Evolutionary conservation across 2,329 filamentous ascomycete species (phyloP).

Genomic region (Salinomyces thailandicus): DNA sequence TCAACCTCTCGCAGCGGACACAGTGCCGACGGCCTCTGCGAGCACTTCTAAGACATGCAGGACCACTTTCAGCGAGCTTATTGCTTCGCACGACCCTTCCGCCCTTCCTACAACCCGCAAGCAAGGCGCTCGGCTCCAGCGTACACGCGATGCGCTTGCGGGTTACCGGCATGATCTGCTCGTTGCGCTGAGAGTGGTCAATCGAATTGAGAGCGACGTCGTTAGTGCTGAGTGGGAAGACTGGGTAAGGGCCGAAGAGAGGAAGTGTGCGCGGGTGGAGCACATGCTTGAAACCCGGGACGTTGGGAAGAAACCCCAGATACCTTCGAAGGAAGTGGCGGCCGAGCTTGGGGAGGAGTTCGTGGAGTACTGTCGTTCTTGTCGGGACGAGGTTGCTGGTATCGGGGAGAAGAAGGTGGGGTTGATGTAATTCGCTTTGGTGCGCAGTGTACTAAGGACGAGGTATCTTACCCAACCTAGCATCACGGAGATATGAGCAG

Average conservation of each 20-base stretch:
- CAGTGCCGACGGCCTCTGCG: neutral
- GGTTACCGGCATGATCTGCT: conserved; percentile 80
- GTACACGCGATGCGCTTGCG: conserved; percentile 73
- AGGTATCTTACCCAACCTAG: too few species aligned
- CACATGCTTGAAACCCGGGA: conserved; percentile 32
- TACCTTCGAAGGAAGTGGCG: neutral
- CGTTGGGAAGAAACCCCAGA: conserved; percentile 24
- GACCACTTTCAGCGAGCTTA: conserved; percentile 23
- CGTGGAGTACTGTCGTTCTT: conserved; percentile 52
- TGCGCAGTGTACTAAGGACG: too few species aligned
- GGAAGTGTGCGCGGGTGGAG: conserved; percentile 58
- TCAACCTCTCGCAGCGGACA: conserved; percentile 2
- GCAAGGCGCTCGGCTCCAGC: conserved; percentile 47
- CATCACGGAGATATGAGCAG: too few species aligned
- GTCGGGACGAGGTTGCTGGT: conserved; percentile 30
- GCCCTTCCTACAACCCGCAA: neutral
- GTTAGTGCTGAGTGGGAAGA: conserved; percentile 84
- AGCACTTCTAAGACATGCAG: conserved; percentile 17
- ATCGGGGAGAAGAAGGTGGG: too few species aligned
- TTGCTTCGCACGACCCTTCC: conserved; percentile 10
- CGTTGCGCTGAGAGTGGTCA: conserved; percentile 82
- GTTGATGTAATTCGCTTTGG: too few species aligned
- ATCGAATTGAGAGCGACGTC: conserved; percentile 78
- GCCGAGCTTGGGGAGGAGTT: conserved; percentile 37
- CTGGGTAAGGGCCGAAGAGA: conserved; percentile 73